phyloP scores from a whole-genome alignment of 306 rosid species.

The Spatholobus suberectus region DNA sequence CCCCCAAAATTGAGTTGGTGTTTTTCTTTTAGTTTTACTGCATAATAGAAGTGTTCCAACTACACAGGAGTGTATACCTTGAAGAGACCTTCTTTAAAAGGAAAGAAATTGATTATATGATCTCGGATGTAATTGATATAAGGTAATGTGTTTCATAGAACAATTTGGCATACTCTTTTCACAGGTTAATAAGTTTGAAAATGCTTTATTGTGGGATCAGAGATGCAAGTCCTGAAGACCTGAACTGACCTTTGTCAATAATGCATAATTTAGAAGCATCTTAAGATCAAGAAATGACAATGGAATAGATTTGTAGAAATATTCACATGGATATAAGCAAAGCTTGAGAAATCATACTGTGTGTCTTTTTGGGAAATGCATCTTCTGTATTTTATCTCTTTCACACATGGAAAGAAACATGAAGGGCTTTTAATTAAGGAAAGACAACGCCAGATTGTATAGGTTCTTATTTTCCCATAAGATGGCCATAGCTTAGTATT shows the following conservation, averaged over 20 bases:
- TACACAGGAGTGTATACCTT: background rate
- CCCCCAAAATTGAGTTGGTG: background rate
- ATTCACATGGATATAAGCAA: background rate
- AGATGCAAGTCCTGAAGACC: background rate
- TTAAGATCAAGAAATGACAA: background rate
- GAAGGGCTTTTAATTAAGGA: conserved; percentile 10
- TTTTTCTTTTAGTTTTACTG: background rate
- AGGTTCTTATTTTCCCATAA: conserved; percentile 27
- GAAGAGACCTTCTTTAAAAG: background rate
- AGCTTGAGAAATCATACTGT: background rate
- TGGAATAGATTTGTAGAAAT: background rate
- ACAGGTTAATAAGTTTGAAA: background rate
- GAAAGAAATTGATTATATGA: background rate
- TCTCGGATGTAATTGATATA: background rate
- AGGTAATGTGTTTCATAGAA: background rate
- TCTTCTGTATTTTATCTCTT: conserved; percentile 25
- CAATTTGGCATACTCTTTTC: background rate
- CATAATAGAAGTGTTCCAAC: background rate
- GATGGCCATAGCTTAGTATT: background rate
- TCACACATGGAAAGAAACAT: background rate
- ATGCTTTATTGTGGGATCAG: background rate
- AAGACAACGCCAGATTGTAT: conserved; percentile 17
- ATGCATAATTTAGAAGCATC: background rate
- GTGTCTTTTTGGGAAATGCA: conserved; percentile 17
- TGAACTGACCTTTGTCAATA: background rate